Conservation (phyloP, 2,329 filamentous ascomycete species). For the Fusarium veterinarium region DNA sequence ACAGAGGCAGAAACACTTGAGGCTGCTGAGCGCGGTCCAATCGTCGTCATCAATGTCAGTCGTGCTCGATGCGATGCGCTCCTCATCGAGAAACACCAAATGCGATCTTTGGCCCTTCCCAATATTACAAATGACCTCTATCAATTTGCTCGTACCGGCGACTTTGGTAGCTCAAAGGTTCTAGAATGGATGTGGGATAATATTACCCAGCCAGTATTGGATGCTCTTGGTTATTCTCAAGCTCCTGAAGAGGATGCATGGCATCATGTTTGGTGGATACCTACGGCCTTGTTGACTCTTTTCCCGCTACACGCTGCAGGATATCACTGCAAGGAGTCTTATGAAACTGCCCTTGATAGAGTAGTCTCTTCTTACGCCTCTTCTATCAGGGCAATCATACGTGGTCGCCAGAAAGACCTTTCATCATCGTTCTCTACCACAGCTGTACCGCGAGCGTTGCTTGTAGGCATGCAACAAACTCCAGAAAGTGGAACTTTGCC, state of each 20-base stretch:
- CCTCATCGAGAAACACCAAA: background rate
- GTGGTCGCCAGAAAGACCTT: background rate
- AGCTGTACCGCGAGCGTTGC: accelerated
- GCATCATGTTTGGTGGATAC: accelerated
- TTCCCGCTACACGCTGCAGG: background rate
- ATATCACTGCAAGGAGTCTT: background rate
- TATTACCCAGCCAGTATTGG: background rate
- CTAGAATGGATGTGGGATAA: background rate
- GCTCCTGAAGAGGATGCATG: background rate
- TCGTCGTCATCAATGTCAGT: background rate
- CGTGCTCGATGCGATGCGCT: background rate
- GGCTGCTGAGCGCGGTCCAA: accelerated
- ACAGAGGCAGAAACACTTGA: background rate
- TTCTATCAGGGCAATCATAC: background rate
- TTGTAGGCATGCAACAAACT: background rate
- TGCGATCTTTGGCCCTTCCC: background rate
- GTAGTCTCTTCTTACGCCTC: background rate
- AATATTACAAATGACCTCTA: background rate
- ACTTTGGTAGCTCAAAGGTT: background rate
- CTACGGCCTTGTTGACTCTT: background rate
- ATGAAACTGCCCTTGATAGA: background rate
- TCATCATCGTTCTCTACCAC: background rate
- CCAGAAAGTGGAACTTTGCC: background rate
- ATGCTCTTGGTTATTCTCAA: background rate
- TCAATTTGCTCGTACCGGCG: background rate